Conservation (phyloP, 2,329 filamentous ascomycete genomes). For the Microascus cirrosus region DNA sequence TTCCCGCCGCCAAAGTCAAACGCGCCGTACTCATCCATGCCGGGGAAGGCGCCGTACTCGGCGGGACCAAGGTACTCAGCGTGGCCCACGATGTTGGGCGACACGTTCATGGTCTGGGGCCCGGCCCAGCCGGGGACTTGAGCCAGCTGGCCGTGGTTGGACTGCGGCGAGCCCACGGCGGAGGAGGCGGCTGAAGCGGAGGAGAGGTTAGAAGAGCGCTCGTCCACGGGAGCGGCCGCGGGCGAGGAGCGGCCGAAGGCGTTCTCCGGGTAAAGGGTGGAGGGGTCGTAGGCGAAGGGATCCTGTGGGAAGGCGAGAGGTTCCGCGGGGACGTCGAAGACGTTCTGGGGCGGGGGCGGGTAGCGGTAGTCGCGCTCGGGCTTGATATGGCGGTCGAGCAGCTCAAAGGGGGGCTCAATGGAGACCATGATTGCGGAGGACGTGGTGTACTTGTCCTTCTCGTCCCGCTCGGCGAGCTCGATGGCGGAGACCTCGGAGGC, state of each 20-base stretch:
- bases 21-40: constrained; percentile 32
- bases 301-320: constrained; percentile 21
- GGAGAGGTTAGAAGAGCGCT: constrained; percentile 44
- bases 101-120: constrained; percentile 37
- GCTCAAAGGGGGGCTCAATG: constrained; percentile 1
- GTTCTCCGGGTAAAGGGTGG: constrained; percentile 32
- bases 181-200: constrained; percentile 56
- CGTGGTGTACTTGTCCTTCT: background rate
- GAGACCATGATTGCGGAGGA: background rate
- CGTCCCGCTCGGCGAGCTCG: background rate
- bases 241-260: constrained; percentile 30
- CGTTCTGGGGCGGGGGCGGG: constrained; percentile 29
- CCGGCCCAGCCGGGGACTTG: constrained; percentile 48
- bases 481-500: background rate
- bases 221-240: constrained; percentile 26
- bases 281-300: constrained; percentile 26
- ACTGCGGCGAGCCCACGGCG: constrained; percentile 56
- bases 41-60: constrained; percentile 43
- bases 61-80: constrained; percentile 39
- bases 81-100: constrained; percentile 49
- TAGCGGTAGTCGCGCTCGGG: constrained; percentile 25
- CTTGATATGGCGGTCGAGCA: constrained; percentile 2
- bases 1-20: constrained; percentile 36
- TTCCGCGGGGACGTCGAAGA: constrained; percentile 31
- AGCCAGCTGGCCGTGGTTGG: constrained; percentile 45